These are phyloP conservation scores for Penicillium sp. DNA, from an alignment of 2,329 filamentous ascomycete genomes.

Conservation along the genomic window DNA sequence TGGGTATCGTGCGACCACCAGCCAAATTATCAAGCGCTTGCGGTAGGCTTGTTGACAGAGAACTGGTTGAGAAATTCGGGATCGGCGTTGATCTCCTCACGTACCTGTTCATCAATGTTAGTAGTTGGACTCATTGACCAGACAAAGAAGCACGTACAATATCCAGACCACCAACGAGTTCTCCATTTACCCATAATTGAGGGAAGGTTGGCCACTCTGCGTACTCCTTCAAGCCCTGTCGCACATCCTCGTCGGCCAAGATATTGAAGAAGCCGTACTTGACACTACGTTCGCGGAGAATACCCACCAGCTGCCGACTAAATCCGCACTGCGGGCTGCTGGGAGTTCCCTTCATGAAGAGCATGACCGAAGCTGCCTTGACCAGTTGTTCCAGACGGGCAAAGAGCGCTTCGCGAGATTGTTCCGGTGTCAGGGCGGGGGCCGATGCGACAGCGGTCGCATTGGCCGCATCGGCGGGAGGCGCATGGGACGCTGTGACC, in stretches of 20 bases:
- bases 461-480: conserved; percentile 26
- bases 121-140: conserved; percentile 4
- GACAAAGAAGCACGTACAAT: conserved; percentile 67
- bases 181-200: conserved; percentile 87
- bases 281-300: conserved; percentile 84
- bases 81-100: conserved; percentile 86
- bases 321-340: conserved; percentile 88
- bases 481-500: conserved; percentile 13
- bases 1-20: conserved; percentile 22
- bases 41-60: conserved; percentile 47
- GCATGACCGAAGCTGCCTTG: conserved; percentile 94
- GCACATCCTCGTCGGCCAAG: conserved; percentile 92
- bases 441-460: conserved; percentile 25
- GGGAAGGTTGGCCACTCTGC: conserved; percentile 99
- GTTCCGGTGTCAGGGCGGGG: conserved; percentile 42
- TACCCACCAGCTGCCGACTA: conserved; percentile 81
- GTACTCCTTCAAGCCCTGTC: conserved; percentile 93
- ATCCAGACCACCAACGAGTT: conserved; percentile 89
- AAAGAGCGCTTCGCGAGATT: conserved; percentile 81
- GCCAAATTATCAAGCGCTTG: conserved; percentile 16
- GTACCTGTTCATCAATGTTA: conserved; percentile 62
- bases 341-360: conserved; percentile 98
- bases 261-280: conserved; percentile 99
- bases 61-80: conserved; percentile 79
- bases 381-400: conserved; percentile 80